Percentiles rank a stretch among this genome's conserved stretches.
Conservation (phyloP, 192 early-diverging fungal genomes). For the Podila verticillata region DNA sequence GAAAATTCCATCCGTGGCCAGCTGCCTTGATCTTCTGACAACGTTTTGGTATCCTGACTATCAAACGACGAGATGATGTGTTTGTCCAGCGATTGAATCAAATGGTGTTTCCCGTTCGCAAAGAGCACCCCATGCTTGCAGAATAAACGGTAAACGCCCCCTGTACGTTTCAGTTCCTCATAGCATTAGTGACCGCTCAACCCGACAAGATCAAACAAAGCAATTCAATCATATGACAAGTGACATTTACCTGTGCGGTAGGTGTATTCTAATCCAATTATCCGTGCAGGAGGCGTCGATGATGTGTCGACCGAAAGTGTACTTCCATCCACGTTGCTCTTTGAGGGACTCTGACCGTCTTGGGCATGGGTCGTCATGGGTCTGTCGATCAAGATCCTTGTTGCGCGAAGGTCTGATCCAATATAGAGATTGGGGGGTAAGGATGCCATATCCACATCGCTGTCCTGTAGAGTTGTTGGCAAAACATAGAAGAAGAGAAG, state of each 20-base stretch:
- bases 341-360: neutral
- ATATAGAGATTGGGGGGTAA: conserved; percentile 29
- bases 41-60: conserved; percentile 9
- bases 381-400: conserved; percentile 33
- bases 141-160: conserved; percentile 6
- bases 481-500: too few relatives aligned
- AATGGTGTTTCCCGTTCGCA: conserved; percentile 16
- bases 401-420: conserved; percentile 14
- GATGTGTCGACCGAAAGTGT: conserved; percentile 25
- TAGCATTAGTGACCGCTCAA: neutral
- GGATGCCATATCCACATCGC: neutral
- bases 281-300: conserved; percentile 5
- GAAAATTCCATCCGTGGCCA: conserved; percentile 33
- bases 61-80: conserved; percentile 8
- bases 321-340: neutral
- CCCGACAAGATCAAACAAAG: conserved; percentile 3
- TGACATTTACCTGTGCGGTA: conserved; percentile 3
- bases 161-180: neutral
- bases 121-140: conserved; percentile 21
- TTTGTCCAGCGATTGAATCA: conserved; percentile 14
- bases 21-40: conserved; percentile 4
- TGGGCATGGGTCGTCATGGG: neutral
- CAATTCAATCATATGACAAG: neutral
- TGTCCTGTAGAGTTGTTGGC: neutral
- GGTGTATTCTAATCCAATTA: conserved; percentile 25